Base-by-base conservation (phyloP, 192 early-diverging fungal genomes). In the Obelidium mucronatum region DNA sequence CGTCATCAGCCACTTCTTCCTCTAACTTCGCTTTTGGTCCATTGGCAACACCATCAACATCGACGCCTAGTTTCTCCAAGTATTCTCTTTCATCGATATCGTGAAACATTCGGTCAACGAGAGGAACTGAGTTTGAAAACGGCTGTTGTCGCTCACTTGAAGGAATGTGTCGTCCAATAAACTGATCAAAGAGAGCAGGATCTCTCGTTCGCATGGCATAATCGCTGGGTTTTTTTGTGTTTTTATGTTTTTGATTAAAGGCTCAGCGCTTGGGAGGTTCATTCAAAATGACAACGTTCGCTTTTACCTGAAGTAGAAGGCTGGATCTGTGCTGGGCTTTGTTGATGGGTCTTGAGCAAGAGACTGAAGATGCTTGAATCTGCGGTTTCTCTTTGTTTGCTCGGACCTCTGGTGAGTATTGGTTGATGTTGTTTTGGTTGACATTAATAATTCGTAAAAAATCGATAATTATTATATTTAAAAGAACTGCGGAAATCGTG, bases 81-180 rank as follows among this genome's bases (percentile, higher is more conserved):
- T 31, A 68, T 24, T n/a, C 76, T 4, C 58, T 11, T 19, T 69
- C 68, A 44, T 78, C 77, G 2, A 78, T 73, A 24, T 52, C 48
- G 22, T 30, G 28, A 48, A 37, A 73, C 39, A 78, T 73, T 8
- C 77, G 28, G n/a, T 78, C 69, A 0, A 78, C 77, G 13, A 73
- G 61, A 0, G 8, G 8, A 39, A 73, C 52, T 13, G 11, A n/a
- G 1, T 4, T 3, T 35, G 24, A 37, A 44, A 73, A 78, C n/a
- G 69, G 40, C 31, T 55, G 5, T 19, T 28, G 24, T 51, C 37
- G 42, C 37, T 65, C 62, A 15, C 19, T 28, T 5, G 37, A 33
- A 34, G 77, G 77, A 19, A 54, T 65, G 61, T 65, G 61, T 1
- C 61, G 77, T 13, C 19, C 59, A 19, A 73, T 42, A 36, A 48